Evolutionary conservation across 2,329 filamentous ascomycete species (phyloP), one percentile per base, ranked within the genome.

Genomic region (Penicillium sp.): DNA sequence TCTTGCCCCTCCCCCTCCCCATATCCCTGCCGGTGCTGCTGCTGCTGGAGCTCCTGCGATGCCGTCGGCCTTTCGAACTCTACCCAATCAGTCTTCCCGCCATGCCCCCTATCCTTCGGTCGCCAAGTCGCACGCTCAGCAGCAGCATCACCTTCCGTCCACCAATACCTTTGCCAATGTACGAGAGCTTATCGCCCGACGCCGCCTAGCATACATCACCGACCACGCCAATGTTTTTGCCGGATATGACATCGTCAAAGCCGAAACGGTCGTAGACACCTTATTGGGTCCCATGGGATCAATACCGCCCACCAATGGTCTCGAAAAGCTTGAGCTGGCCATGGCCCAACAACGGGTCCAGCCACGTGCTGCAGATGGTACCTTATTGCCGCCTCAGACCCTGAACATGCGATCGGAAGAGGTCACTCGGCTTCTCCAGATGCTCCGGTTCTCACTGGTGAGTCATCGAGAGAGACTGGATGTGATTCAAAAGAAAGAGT

Each of bases 171-270:
- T 73, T 66, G 71, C 71, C 68, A 74, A 72, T 59, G 71, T 75
- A 43, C 69, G 72, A 49, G 72, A 75, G 59, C 66, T 75, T 50
- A 73, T 74, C 49, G 72, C 74, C 59, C 75, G 74, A 24, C 73
- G 73, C 24, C 72, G 74, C 34, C 61, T 77, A 57, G 71, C 68
- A 44, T 74, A 76, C 56, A 77, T 77, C 55, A 75, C 73, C 62
- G 74, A 77, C 55, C 75, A 77, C 68, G 73, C 74, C 64, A 77
- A 77, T 66, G 67, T 74, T 24, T 74, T 75, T 53, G 74, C 74
- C 52, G 74, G 74, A 43, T 76, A 77, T 56, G 75, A 65, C 43
- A 76, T 77, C 57, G 74, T 76, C 54, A 69, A 73, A 55, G 71
- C 75, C 46, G 73, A 77, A 62, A 65, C 76, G 68, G 74, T 76